Base-by-base conservation (phyloP, 495 filamentous ascomycete genomes). In the Hypoxylon crocopeplum region DNA sequence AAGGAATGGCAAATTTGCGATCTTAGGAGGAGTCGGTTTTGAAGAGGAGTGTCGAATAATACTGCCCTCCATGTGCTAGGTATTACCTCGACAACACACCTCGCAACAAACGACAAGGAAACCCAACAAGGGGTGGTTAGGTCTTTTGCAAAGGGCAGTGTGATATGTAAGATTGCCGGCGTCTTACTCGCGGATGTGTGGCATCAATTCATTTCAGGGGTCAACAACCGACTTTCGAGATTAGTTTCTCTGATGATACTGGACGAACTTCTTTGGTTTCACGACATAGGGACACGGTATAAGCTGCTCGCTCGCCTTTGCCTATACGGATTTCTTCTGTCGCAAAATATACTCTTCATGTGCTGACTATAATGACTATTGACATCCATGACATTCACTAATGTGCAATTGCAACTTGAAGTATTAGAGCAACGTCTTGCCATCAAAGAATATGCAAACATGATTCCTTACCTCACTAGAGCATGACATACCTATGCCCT, bases 291-390 rank as follows among this genome's bases (percentile, higher is more conserved):
- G 38, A 53, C 22, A 19, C 25, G 33, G 42, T 34, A 48, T 57
- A 48, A 48, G 34, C 6, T 59, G 56, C 48, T 60, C 39, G 10
- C 27, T 57, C n/a, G 48, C 36, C 40, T 57, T 51, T 46, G 16
- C 59, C 30, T 39, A 40, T 51, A 44, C 16, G 44, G 13, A 52
- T 63, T 57, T 63, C 53, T 52, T 57, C 33, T 57, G 52, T 62
- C 21, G 19, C 29, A 30, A 10, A 24, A 33, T 40, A 13, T 12
- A 7, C 2, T 30, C 12, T 44, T 37, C 12, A 32, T 16, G 1
- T 56, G 46, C 12, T 22, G 19, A 22, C 16, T 34, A 17, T n/a
- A 17, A 22, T 13, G 1, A 20, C 15, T 21, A 13, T n/a, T 2
- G 12, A n/a, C 10, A 7, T 1, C 3, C 32, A 3, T 34, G 32